A percentile compares a stretch with the other conserved stretches of the same genome.
These are phyloP conservation scores for Pythium brachiatum DNA, from an alignment of 352 stramenopile genomes.

Conservation along the genomic window DNA sequence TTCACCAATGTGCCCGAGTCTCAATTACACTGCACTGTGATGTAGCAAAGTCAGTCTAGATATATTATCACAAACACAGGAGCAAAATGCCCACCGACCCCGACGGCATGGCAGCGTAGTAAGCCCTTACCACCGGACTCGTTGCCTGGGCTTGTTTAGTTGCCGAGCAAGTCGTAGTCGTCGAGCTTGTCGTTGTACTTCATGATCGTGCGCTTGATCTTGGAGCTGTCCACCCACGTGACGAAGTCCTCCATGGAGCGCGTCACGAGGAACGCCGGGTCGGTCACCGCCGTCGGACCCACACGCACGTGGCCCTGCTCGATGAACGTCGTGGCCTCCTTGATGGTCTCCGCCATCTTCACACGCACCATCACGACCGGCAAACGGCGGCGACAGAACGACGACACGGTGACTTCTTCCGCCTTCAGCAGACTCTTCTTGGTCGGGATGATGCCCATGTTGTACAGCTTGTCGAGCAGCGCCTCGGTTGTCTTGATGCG, in stretches of 20 bases:
- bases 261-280: constrained; percentile 97
- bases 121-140: background rate
- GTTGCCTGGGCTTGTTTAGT: constrained; percentile 47
- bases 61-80: constrained; percentile 20
- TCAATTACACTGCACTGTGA: too few relatives aligned
- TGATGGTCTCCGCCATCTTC: constrained; percentile 99
- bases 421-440: constrained; percentile 97
- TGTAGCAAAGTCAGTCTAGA: constrained; percentile 7
- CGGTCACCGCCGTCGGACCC: constrained; percentile 89
- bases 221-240: constrained; percentile 98
- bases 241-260: constrained; percentile 99
- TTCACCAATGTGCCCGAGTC: too few relatives aligned
- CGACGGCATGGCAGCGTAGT: background rate
- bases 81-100: background rate
- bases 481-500: constrained; percentile 96
- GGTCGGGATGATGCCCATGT: constrained; percentile 96
- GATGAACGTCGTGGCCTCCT: constrained; percentile 97
- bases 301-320: constrained; percentile 98
- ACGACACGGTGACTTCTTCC: constrained; percentile 95
- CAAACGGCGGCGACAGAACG: constrained; percentile 94
- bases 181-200: constrained; percentile 99
- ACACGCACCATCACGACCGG: constrained; percentile 99
- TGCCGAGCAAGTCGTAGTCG: constrained; percentile 99
- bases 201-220: constrained; percentile 97
- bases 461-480: constrained; percentile 97